Evolutionary conservation across 2,329 filamentous ascomycete genomes (phyloP), one percentile per base, ranked within the genome.

Genomic region (Phaeophleospora eucalypticola): DNA sequence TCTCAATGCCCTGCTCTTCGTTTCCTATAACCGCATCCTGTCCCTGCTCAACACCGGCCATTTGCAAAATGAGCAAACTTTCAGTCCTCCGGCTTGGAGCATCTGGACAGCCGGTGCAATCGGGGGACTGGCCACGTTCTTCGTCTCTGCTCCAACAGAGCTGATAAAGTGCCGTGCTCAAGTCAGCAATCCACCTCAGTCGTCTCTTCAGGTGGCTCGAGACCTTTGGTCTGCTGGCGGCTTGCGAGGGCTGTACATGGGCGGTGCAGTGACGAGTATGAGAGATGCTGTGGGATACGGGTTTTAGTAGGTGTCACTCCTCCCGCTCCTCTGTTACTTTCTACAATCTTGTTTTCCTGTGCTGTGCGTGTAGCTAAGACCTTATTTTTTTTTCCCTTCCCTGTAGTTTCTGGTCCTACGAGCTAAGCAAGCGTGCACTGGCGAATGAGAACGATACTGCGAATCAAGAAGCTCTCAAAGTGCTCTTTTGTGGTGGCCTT

Each of bases 241-340:
- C 0, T 46, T 88, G 3, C 74, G 76, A 33, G 90, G 89, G 0
- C 68, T 96, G 17, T 96, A 95, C 64, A 78, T 83, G 52, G 91
- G 89, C 16, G 91, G 91, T 16, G 74, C 72, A 0, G 81, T 96
- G 14, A 97, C 91, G 0, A 87, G 85, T 43, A 64, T 91, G 34
- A 78, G 91, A 41, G 91, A 97, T 68, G 84, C 85, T 48, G 79
- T 96, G 45, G 91, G 91, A n/a, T 97, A 96, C 69, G 91, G 90
- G 0, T 96, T 96, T 67, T 97, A 96, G 78, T 82, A 73, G 60
- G 76, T 62, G 44, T 36, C 39, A n/a, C n/a, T n/a, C n/a, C n/a
- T n/a, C 7, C 34, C 34, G 15, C 34, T 36, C 15, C 34, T n/a
- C n/a, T n/a, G n/a, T n/a, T n/a, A n/a, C n/a, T n/a, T n/a, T n/a